phyloP scores from a whole-genome alignment of 331 rosid species.

The Cydonia oblonga region DNA sequence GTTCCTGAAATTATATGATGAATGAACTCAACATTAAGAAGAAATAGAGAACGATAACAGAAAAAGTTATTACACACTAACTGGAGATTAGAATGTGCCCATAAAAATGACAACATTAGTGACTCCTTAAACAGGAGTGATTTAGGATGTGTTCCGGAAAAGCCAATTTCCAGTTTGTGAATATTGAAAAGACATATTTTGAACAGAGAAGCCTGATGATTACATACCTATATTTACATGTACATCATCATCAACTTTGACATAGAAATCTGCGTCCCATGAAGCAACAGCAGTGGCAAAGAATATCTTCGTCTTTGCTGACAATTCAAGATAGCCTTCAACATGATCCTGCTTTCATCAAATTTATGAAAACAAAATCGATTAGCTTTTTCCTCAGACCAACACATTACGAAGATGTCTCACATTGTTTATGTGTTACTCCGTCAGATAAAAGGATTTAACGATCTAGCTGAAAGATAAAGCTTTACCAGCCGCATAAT shows the following conservation, averaged over 20 bases:
- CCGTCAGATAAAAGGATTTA: background rate
- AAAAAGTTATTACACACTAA: background rate
- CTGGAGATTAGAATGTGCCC: background rate
- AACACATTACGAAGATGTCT: background rate
- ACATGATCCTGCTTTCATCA: conserved; percentile 37
- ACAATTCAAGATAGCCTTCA: conserved; percentile 52
- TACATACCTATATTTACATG: conserved; percentile 50
- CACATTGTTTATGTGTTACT: background rate
- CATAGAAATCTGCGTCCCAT: conserved; percentile 53
- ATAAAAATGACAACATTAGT: background rate
- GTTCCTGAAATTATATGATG: conserved; percentile 27
- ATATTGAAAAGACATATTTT: background rate
- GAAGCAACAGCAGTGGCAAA: conserved; percentile 39
- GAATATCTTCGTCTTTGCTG: conserved; percentile 43
- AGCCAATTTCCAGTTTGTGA: background rate
- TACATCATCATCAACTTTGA: conserved; percentile 55
- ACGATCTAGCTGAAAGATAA: conserved; percentile 1
- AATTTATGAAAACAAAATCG: background rate
- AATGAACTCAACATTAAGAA: background rate
- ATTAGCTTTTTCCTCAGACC: background rate
- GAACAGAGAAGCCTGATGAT: background rate
- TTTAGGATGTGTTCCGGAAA: background rate
- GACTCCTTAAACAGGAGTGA: background rate
- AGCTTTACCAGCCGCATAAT: conserved; percentile 43
- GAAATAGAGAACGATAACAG: background rate